phyloP scores from a whole-genome alignment of 2,329 filamentous ascomycete species.

The Pseudocercospora eumusae region DNA sequence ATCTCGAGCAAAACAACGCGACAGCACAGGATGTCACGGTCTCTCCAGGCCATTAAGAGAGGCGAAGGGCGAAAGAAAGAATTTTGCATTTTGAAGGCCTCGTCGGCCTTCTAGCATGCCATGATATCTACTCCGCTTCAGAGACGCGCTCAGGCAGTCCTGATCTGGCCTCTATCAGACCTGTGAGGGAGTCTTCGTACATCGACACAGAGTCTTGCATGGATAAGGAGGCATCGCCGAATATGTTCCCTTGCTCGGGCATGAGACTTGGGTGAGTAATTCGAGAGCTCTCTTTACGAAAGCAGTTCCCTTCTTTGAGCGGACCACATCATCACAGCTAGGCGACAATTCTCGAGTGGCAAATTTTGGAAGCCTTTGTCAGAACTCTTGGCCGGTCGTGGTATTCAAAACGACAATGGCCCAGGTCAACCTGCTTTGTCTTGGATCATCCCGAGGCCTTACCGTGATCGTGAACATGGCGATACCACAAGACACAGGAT shows the following conservation, averaged over 20 bases:
- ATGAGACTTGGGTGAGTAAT: neutral
- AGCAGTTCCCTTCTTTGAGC: neutral
- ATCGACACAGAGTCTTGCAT: neutral
- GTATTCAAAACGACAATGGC: constrained; percentile 1
- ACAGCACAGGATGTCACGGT: neutral
- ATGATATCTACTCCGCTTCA: neutral
- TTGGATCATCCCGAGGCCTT: neutral
- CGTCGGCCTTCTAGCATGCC: neutral
- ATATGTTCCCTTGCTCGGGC: neutral
- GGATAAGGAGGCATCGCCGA: neutral
- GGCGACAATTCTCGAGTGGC: neutral
- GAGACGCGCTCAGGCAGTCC: neutral
- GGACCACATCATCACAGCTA: neutral
- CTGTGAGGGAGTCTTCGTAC: neutral
- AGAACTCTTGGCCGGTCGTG: neutral
- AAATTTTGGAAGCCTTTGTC: neutral
- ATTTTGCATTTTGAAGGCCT: neutral
- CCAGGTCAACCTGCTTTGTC: neutral
- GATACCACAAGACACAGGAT: neutral
- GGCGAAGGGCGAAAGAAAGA: neutral
- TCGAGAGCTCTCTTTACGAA: neutral
- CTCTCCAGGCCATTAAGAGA: neutral
- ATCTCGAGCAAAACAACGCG: neutral
- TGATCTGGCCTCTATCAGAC: neutral
- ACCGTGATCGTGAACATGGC: neutral